A percentile compares a stretch with the other conserved stretches of the same genome.
Conservation (phyloP, 2,329 filamentous ascomycete species). For the Dothideomycetes sp. region DNA sequence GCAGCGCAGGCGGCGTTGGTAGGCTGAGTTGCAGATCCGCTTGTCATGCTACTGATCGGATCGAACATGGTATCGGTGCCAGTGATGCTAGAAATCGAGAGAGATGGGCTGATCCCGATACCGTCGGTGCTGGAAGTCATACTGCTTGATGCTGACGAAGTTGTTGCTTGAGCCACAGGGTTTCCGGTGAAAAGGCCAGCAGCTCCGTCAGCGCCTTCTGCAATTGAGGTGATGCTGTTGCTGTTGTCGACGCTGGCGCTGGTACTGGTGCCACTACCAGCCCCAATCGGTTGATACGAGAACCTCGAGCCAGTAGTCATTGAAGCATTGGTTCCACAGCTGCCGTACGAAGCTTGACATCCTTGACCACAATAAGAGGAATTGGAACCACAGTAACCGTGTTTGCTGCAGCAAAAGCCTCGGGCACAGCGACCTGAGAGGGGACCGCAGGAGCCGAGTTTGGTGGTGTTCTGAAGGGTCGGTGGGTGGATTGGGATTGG, state of each 20-base stretch:
- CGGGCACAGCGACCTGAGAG: background rate
- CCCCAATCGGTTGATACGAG: too few species aligned
- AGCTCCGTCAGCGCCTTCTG: background rate
- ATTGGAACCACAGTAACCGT: background rate
- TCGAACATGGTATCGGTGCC: background rate
- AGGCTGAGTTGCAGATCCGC: too few species aligned
- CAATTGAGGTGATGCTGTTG: background rate
- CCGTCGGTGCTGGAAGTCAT: background rate
- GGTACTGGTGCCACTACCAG: too few species aligned
- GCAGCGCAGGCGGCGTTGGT: too few species aligned
- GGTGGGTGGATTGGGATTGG: too few species aligned
- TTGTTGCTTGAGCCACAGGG: background rate
- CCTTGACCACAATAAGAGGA: background rate
- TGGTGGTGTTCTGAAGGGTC: too few species aligned
- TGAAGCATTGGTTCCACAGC: background rate
- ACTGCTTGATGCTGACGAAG: background rate
- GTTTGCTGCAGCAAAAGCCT: background rate
- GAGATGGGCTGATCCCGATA: background rate
- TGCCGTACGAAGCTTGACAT: background rate
- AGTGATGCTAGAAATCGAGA: background rate
- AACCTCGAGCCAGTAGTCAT: background rate
- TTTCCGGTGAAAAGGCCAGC: background rate
- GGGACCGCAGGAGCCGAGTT: too few species aligned
- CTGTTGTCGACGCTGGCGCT: background rate
- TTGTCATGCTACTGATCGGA: background rate